Evolutionary conservation across 129 eudicot genomes (phyloP).

Genomic region (Calendula officinalis): DNA sequence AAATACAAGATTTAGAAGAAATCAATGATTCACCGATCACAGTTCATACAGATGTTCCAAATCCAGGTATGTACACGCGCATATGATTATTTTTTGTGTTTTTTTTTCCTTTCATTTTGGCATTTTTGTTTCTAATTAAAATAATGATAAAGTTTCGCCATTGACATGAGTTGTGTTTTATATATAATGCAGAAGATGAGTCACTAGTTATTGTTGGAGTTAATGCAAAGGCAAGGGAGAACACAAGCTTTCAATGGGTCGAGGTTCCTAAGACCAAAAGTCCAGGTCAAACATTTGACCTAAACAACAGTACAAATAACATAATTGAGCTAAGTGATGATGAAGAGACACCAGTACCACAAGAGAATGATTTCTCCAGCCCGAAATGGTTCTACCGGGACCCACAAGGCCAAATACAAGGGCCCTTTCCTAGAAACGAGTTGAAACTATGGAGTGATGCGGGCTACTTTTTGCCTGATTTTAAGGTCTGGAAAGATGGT

Average conservation of each 20-base stretch:
- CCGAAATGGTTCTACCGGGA: constrained; percentile 62
- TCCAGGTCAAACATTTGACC: constrained; percentile 6
- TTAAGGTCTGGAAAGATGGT: constrained; percentile 67
- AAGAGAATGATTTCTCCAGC: constrained; percentile 13
- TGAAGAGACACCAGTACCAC: constrained; percentile 31
- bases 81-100: neutral
- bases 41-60: constrained; percentile 27
- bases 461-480: constrained; percentile 47
- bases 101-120: neutral
- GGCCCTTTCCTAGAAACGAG: constrained; percentile 56
- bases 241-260: constrained; percentile 14
- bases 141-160: neutral
- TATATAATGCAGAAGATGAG: constrained; percentile 19
- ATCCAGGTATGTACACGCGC: constrained; percentile 39
- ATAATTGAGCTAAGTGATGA: constrained; percentile 74
- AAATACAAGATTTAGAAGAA: constrained; percentile 11
- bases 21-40: constrained; percentile 27
- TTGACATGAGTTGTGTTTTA: neutral
- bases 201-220: neutral
- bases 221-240: constrained; percentile 15
- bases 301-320: neutral
- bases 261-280: constrained; percentile 11
- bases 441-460: constrained; percentile 59
- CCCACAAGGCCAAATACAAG: constrained; percentile 60
- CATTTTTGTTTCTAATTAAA: neutral